phyloP scores from a whole-genome alignment of 805 yeast species.

The Wickerhamomyces alni region DNA sequence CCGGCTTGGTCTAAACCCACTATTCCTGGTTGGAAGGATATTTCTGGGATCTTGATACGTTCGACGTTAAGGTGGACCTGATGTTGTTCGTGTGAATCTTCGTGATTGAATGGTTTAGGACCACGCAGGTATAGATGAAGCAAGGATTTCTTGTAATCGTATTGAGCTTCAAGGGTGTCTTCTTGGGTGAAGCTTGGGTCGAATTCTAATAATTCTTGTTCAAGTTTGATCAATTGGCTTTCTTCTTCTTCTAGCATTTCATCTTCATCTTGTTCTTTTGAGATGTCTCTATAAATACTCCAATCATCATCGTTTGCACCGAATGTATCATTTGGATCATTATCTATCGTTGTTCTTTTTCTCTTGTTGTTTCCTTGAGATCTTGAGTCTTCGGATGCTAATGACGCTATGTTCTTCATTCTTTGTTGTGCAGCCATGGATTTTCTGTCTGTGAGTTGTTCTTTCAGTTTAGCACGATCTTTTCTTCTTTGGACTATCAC shows the following conservation, averaged over 20 bases:
- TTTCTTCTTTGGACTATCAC: conserved; percentile 53
- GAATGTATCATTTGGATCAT: conserved; percentile 89
- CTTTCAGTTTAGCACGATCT: conserved; percentile 64
- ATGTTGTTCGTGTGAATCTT: conserved; percentile 77
- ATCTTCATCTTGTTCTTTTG: conserved; percentile 56
- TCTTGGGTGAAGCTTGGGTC: conserved; percentile 86
- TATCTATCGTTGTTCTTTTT: conserved; percentile 66
- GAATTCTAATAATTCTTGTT: conserved; percentile 66
- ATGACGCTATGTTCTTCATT: conserved; percentile 84
- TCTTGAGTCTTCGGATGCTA: conserved; percentile 65
- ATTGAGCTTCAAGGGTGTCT: conserved; percentile 74
- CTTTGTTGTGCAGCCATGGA: conserved; percentile 88
- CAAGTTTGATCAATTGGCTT: conserved; percentile 52
- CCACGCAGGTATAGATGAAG: conserved; percentile 87
- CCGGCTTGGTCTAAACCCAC: conserved; percentile 98
- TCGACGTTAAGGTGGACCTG: conserved; percentile 90
- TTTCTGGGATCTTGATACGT: conserved; percentile 88
- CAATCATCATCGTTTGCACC: conserved; percentile 96
- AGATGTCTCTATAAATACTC: conserved; percentile 82
- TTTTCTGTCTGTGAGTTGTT: conserved; percentile 80
- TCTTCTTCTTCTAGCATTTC: conserved; percentile 77
- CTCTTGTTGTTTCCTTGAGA: conserved; percentile 35
- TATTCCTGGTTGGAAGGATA: conserved; percentile 84
- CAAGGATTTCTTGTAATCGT: conserved; percentile 77
- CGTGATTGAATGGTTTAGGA: conserved; percentile 78